Percentiles rank a stretch among this genome's conserved stretches.
phyloP scores from a whole-genome alignment of 129 eudicot species.

The Cynara cardunculus region DNA sequence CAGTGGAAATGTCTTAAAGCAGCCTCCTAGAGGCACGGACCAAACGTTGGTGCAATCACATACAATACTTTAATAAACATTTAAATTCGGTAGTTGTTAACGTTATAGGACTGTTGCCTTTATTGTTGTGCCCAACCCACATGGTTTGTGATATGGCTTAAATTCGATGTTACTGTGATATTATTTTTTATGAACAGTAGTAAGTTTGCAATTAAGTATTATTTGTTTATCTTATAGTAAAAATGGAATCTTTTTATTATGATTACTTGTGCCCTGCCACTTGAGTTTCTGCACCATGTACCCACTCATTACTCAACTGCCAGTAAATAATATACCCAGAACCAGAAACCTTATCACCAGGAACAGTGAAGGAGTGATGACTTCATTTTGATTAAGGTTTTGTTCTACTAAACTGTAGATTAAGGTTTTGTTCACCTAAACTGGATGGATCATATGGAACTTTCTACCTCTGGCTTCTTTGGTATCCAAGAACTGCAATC shows the following conservation, averaged over 20 bases:
- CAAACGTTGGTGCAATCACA: slow-evolving; percentile 4
- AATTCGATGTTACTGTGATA: slow-evolving; percentile 20
- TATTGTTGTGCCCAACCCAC: slow-evolving; percentile 12
- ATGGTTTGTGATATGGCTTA: slow-evolving; percentile 13
- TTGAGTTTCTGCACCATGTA: slow-evolving; percentile 33
- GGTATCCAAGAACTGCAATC: background rate
- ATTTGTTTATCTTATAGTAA: slow-evolving; percentile 19
- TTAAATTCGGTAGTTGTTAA: slow-evolving; percentile 5
- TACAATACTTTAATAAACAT: background rate
- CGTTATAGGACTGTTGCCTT: slow-evolving; percentile 22
- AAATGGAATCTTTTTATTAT: slow-evolving; percentile 18
- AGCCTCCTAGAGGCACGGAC: slow-evolving; percentile 6
- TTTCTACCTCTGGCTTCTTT: background rate
- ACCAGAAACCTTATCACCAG: slow-evolving; percentile 13
- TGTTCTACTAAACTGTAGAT: background rate
- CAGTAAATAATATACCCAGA: background rate
- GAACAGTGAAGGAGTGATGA: background rate
- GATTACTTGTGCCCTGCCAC: slow-evolving; percentile 26
- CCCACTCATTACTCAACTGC: background rate
- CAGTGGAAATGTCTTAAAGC: background rate
- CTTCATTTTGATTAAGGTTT: slow-evolving; percentile 4
- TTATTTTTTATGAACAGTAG: background rate
- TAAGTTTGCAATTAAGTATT: background rate
- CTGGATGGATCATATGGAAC: background rate
- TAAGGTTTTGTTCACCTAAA: background rate